Evolutionary conservation across 1,139 yeast genomes (phyloP).

Genomic region (Lodderomyces pseudojiufengensis): DNA sequence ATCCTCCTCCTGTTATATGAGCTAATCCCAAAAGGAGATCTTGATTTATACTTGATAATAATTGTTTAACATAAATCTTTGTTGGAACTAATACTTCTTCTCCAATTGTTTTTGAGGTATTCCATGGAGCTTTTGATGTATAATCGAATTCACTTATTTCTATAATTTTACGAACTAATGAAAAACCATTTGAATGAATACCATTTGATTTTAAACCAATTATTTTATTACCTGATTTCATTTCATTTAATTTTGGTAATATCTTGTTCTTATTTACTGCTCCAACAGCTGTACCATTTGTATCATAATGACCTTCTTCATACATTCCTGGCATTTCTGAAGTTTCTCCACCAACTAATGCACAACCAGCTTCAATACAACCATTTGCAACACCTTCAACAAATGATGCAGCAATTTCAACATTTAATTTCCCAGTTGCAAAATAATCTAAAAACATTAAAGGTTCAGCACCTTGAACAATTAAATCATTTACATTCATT

Average conservation of each 20-base stretch:
- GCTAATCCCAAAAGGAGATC: conserved; percentile 82
- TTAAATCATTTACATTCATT: conserved; percentile 96
- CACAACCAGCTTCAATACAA: conserved; percentile 93
- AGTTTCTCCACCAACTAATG: conserved; percentile 98
- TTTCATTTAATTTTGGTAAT: conserved; percentile 63
- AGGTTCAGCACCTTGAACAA: conserved; percentile 99
- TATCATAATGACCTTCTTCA: conserved; percentile 91
- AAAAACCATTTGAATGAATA: conserved; percentile 94
- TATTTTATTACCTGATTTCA: conserved; percentile 76
- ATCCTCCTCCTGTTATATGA: conserved; percentile 98
- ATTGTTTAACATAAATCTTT: conserved; percentile 87
- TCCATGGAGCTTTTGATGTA: conserved; percentile 83
- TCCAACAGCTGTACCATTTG: conserved; percentile 98
- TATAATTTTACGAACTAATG: conserved; percentile 91
- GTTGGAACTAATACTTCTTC: conserved; percentile 87
- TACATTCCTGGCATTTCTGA: conserved; percentile 99
- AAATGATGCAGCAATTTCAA: conserved; percentile 78
- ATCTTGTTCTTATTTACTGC: conserved; percentile 83
- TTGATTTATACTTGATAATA: conserved; percentile 68
- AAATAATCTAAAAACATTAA: conserved; percentile 92
- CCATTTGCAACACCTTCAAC: conserved; percentile 97
- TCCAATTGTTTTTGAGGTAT: conserved; percentile 68
- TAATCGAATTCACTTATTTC: conserved; percentile 69
- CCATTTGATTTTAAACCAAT: conserved; percentile 91
- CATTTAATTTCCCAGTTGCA: conserved; percentile 90